Base-by-base conservation (phyloP, 2,329 filamentous ascomycete species). In the Dactylellina cionopaga region DNA sequence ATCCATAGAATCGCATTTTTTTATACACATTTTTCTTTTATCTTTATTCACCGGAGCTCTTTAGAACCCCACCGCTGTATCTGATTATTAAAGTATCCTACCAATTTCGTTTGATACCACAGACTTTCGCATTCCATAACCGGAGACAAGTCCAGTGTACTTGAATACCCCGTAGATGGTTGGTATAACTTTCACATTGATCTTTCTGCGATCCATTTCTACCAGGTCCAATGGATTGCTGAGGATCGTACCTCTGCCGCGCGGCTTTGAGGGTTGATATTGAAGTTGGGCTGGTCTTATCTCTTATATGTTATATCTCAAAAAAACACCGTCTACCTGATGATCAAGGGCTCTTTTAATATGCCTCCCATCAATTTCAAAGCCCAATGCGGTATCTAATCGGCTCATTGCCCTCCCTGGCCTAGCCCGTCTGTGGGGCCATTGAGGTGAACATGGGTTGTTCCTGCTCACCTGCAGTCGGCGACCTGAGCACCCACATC, bases 401-500 rank as follows among this genome's bases (percentile, higher is more conserved):
- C 66, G 58, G 58, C 58, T 71, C 58, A 49, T 64, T 71, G 58
- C 66, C 66, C 37, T 71, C 58, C 51, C 51, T 49, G 58, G 66
- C 51, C 41, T 71, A 71, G 66, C 54, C 39, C 6, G 13, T 25
- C 46, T 5, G 56, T 49, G 43, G 56, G 56, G 43, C 29, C 27
- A 49, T 11, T 24, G 11, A 19, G 47, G 46, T 33, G 29, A 43
- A 22, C 25, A 59, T 13, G 17, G 46, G 52, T 59, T 33, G 43
- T 27, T 49, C 44, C 33, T 52, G 17, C 59, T 51, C 51, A n/a
- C n/a, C 64, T 71, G 66, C 66, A 71, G 66, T 71, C 66, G 66
- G 66, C 66, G 66, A 71, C 66, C 66, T 71, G 51, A 52, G 44
- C 66, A 56, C 58, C 56, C 66, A 52, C 58, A 71, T 56, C 65